These are phyloP conservation scores for Tricharina praecox DNA, from an alignment of 495 filamentous ascomycete genomes.

Conservation along the genomic window DNA sequence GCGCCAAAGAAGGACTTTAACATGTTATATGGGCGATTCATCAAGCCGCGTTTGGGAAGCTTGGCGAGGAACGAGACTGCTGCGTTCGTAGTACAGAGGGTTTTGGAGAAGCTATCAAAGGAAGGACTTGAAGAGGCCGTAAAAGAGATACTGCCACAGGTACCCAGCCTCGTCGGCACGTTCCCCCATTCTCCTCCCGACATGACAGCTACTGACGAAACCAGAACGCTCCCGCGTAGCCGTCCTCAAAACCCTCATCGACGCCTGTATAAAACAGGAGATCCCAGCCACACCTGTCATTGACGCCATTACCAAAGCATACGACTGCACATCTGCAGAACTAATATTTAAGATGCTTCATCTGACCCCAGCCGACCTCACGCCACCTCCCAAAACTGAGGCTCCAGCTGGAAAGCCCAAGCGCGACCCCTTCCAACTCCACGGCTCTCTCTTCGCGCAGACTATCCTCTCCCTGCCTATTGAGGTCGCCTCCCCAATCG, in stretches of 20 bases:
- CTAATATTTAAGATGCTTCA: conserved; percentile 24
- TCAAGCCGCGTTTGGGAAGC: conserved; percentile 56
- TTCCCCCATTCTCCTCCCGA: neutral
- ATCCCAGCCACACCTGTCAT: conserved; percentile 30
- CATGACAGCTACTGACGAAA: neutral
- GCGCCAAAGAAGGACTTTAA: conserved; percentile 84
- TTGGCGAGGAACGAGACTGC: conserved; percentile 79
- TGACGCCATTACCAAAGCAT: conserved; percentile 18
- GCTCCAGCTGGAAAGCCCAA: conserved; percentile 5
- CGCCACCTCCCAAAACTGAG: neutral
- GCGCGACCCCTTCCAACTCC: conserved; percentile 25
- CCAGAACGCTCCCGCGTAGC: conserved; percentile 50
- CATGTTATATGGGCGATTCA: conserved; percentile 52
- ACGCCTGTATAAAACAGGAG: conserved; percentile 56
- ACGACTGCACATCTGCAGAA: conserved; percentile 12
- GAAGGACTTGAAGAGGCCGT: conserved; percentile 61
- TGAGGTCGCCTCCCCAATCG: conserved; percentile 28
- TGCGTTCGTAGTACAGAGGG: conserved; percentile 60
- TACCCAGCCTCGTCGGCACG: conserved; percentile 43
- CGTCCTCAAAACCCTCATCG: conserved; percentile 63
- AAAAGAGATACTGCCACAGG: conserved; percentile 47
- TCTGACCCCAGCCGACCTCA: conserved; percentile 13
- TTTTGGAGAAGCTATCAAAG: conserved; percentile 66
- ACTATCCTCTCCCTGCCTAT: conserved; percentile 35
- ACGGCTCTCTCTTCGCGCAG: conserved; percentile 51